Base-by-base conservation (phyloP, 257 asterid genomes). In the Nicotiana obtusifolia region DNA sequence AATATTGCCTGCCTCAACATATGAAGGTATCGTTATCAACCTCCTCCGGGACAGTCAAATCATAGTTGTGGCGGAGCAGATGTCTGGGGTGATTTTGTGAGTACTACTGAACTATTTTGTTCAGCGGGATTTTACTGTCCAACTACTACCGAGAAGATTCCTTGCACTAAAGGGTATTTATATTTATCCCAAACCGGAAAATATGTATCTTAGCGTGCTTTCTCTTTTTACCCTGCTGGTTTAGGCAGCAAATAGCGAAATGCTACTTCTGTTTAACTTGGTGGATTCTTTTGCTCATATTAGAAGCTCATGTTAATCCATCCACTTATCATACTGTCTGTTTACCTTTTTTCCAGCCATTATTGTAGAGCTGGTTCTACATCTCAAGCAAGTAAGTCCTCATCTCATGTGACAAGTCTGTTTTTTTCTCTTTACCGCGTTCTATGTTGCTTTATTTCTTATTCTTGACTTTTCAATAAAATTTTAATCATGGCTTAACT, bases 41-140 rank as follows among this genome's bases (percentile, higher is more conserved):
- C 95, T 82, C 99, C 98, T 67, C 97, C 97, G 0, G 99, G 98
- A 67, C 86, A 88, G 73, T 26, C 91, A 35, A 94, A 93, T 85
- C 97, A 93, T 81, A 87, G 93, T 30, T 96, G 99, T 69, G 99
- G 99, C 4, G 97, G 97, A 81, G 99, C 98, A 59, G 98, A 94
- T 83, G 85, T 91, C 22, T 96, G 99, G 99, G 92, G 97, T 54
- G 98, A 96, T 88, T 91, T 87, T 83, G 15, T 82, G 76, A 82
- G 89, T 82, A 96, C 92, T 30, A 82, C 87, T 1, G 95, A 92
- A 83, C 67, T 94, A 67, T 96, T 94, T 83, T 96, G 99, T 87
- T 86, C 97, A 61, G 97, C 93, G 3, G 99, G 98, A 78, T 96
- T 76, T 83, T 93, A 91, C 87, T 96, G 99, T 83, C 99, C 99